Base-by-base conservation (phyloP, 331 rosid species). In the Malus hybrid region DNA sequence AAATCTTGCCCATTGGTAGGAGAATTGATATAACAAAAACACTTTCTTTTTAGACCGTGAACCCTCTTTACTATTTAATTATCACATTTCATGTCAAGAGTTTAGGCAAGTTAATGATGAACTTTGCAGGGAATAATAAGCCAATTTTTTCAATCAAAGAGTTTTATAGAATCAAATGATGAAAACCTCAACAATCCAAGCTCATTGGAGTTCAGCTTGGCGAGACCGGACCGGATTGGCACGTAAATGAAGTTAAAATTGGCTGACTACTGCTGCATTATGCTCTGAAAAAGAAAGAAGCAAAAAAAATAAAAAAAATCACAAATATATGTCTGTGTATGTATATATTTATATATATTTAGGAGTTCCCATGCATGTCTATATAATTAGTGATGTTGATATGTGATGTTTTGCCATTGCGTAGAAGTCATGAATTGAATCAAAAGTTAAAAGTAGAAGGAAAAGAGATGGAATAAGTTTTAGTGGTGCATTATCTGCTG, bases 181-280 rank as follows among this genome's bases (percentile, higher is more conserved):
- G 75, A 30, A 1, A 84, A 82, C 2, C 78, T 76, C 12, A 77
- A 77, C 53, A 87, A 78, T 76, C 88, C 90, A 78, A 84, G 86
- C 82, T 83, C 86, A 52, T 9, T 52, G 84, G 94, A 89, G 79
- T 87, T 91, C 80, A 87, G 92, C 71, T 86, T 88, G 46, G 44
- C 10, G 11, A 39, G 11, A 39, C 44, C 12, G 1, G 11, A 39
- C 44, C 12, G 1, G 44, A 39, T 39, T 39, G 44, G 46, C 75
- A 79, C 36, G 72, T 26, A 79, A 77, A 79, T 62, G 10, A 6
- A 62, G 36, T 13, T 62, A 62, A 30, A 28, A 62, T 14, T 62
- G 20, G 20, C 11, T 22, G 19, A 1, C 36, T 28, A 11, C 64
- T 60, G 20, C 8, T 52, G 20, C 7, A 6, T 52, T 52, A 52